Conservation (phyloP, 225 moss, liverwort and hornwort genomes). For the Asterella californica region DNA sequence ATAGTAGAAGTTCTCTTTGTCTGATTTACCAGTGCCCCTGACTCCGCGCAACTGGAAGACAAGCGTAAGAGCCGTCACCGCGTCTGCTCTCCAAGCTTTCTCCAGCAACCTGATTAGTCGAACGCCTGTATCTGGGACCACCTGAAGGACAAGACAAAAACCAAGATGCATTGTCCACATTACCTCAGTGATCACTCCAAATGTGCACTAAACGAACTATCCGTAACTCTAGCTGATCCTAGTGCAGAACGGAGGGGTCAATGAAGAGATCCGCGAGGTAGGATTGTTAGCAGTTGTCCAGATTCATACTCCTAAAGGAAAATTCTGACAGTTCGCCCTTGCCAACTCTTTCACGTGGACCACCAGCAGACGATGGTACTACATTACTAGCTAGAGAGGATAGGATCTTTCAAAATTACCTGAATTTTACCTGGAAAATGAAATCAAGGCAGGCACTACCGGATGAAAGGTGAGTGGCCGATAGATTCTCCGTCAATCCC, state of each 20-base stretch:
- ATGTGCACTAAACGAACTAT: neutral
- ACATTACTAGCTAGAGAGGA: neutral
- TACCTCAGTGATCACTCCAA: neutral
- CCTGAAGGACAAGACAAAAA: slow-evolving; percentile 25
- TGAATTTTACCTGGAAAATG: slow-evolving; percentile 52
- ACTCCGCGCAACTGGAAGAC: slow-evolving; percentile 74
- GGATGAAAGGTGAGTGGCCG: slow-evolving; percentile 54
- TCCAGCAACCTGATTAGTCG: slow-evolving; percentile 41
- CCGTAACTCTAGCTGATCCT: neutral
- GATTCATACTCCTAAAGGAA: neutral
- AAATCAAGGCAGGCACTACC: slow-evolving; percentile 68
- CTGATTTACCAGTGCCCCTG: slow-evolving; percentile 75
- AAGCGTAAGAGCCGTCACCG: slow-evolving; percentile 62
- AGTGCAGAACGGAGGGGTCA: neutral
- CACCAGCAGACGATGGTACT: neutral
- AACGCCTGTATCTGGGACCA: slow-evolving; percentile 40
- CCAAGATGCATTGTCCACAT: neutral
- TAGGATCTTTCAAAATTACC: too few relatives aligned
- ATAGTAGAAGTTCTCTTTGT: slow-evolving; percentile 60
- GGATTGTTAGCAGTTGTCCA: neutral
- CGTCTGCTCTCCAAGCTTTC: slow-evolving; percentile 63
- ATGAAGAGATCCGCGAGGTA: neutral
- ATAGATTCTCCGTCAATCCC: slow-evolving; percentile 62
- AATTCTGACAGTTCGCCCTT: neutral
- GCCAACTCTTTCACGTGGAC: neutral